phyloP scores from a whole-genome alignment of 108 stramenopile species.

The Conticribra guillardii region DNA sequence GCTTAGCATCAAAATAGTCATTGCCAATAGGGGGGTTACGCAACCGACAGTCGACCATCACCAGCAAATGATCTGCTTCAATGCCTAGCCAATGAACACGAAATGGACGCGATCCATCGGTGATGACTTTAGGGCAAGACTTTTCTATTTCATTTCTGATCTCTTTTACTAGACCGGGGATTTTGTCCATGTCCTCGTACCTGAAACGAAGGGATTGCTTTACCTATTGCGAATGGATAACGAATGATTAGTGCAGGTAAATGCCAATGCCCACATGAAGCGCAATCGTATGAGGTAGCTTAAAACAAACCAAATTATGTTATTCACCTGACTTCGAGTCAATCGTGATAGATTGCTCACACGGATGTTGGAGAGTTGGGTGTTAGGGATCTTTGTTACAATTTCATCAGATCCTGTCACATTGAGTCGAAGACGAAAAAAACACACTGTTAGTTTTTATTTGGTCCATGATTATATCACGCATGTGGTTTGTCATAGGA shows the following conservation, averaged over 20 bases:
- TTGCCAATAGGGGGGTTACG: slow-evolving; percentile 47
- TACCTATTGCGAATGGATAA: no score
- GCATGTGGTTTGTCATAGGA: neutral
- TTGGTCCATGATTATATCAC: neutral
- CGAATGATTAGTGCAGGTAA: no score
- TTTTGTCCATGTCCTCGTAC: slow-evolving; percentile 61
- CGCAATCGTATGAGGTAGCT: no score
- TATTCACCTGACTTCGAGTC: slow-evolving; percentile 51
- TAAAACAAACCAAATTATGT: no score
- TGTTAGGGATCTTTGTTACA: slow-evolving; percentile 62
- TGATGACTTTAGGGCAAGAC: slow-evolving; percentile 63
- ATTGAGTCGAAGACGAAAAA: slow-evolving; percentile 3
- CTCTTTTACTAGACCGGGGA: slow-evolving; percentile 53
- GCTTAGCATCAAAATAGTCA: slow-evolving; percentile 54
- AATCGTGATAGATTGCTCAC: slow-evolving; percentile 59
- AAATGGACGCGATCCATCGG: slow-evolving; percentile 64
- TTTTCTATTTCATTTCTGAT: slow-evolving; percentile 61
- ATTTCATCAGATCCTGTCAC: slow-evolving; percentile 57
- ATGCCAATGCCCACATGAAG: no score
- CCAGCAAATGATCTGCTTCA: slow-evolving; percentile 49
- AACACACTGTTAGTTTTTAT: no score
- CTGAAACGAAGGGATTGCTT: slow-evolving; percentile 63
- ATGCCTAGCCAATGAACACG: slow-evolving; percentile 58
- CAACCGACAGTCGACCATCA: slow-evolving; percentile 60
- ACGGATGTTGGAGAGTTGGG: slow-evolving; percentile 51